Evolutionary conservation across 805 yeast species (phyloP), one percentile per base, ranked within the genome.

Genomic region (Candida arabinofermentans): DNA sequence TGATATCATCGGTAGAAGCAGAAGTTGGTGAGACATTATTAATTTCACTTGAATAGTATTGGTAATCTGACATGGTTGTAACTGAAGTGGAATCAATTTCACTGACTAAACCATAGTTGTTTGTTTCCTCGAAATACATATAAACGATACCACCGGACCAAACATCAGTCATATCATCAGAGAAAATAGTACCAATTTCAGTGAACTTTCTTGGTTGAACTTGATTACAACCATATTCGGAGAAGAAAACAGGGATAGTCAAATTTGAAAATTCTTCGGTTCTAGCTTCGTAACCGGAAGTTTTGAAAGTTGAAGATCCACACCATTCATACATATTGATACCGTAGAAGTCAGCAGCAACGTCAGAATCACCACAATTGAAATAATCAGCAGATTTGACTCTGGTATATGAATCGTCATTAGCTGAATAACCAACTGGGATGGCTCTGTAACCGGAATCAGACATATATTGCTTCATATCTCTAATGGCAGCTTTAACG

Each of bases 111-210:
- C 95, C 91, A 58, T 83, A 84, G 55, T 83, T 64, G 68, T 84
- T 84, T 42, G 67, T 69, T 70, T 85, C 91, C 69, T 85, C 74
- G 67, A 78, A 85, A 69, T 84, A 85, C 90, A 84, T 79, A 71
- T 83, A 85, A 41, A 84, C 91, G 58, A 85, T 84, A 76, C 91
- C 95, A 69, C 95, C 91, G 38, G 91, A 84, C 93, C 91, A 85
- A 46, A 83, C 83, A 62, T 74, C 83, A 49, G 89, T 83, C 95
- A 85, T 85, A 30, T 83, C 70, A 38, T 62, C 60, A 49, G 81
- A 69, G 67, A 74, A 85, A 30, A 85, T 57, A 44, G 88, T 72
- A 34, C 67, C 76, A 50, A 85, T 85, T 66, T 84, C 91, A 43
- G 78, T 70, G 75, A 85, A 85, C 50, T 63, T 61, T 77, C 91